These are phyloP conservation scores for Thalassiosira allenii DNA, from an alignment of 352 stramenopile species.

Conservation along the genomic window DNA sequence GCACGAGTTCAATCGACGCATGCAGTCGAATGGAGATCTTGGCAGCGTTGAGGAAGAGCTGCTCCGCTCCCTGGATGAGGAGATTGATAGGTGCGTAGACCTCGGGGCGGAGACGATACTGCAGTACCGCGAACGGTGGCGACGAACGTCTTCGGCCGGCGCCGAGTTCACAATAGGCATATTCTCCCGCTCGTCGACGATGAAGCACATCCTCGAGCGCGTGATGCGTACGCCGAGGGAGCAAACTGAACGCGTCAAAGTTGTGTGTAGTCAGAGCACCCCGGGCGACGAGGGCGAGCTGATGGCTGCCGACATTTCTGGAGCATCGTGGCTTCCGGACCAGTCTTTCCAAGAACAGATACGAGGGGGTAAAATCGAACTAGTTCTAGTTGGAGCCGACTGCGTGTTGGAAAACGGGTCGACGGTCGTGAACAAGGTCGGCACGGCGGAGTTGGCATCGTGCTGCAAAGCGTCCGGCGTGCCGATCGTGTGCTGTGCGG, in stretches of 20 bases:
- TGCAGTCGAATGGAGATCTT: conserved; percentile 7
- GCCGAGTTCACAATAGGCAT: conserved; percentile 47
- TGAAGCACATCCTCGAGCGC: conserved; percentile 38
- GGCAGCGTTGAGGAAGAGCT: conserved; percentile 20
- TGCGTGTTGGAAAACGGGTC: conserved; percentile 48
- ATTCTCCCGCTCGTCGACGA: conserved; percentile 62
- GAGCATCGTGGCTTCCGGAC: conserved; percentile 43
- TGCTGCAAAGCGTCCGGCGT: conserved; percentile 18
- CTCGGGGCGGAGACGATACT: conserved; percentile 37
- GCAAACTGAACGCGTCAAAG: conserved; percentile 10
- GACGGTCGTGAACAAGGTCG: conserved; percentile 65
- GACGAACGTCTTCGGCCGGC: conserved; percentile 3
- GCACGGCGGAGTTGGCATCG: conserved; percentile 35
- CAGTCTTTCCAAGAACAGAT: conserved; percentile 42
- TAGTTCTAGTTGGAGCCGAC: conserved; percentile 59
- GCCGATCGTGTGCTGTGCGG: conserved; percentile 54
- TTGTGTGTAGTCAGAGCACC: conserved; percentile 57
- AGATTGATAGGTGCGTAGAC: conserved; percentile 41
- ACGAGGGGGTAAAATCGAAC: conserved; percentile 32
- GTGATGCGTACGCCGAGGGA: conserved; percentile 11
- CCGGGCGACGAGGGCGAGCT: conserved; percentile 64
- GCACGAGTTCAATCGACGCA: conserved; percentile 40
- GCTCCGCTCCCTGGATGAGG: conserved; percentile 30
- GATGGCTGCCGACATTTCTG: conserved; percentile 58
- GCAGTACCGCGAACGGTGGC: conserved; percentile 21